A percentile compares a stretch with the other conserved stretches of the same genome.
Conservation (phyloP, 2,329 filamentous ascomycete genomes). For the Fusarium ambrosium region DNA sequence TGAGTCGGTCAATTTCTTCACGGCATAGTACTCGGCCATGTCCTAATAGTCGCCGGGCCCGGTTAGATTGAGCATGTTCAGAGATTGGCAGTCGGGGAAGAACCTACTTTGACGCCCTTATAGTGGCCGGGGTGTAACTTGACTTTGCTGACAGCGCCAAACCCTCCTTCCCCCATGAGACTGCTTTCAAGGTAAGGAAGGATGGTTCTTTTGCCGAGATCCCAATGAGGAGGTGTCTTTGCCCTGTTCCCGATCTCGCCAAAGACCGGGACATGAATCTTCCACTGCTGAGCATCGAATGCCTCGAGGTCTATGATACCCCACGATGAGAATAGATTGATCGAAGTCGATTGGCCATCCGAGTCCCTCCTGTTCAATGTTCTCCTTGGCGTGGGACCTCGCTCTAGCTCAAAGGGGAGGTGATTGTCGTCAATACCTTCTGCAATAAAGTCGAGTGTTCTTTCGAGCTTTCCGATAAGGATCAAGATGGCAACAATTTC, state of each 20-base stretch:
- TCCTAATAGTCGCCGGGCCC: not conserved
- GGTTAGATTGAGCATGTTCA: not conserved
- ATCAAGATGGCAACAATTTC: constrained; percentile 7
- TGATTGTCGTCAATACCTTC: constrained; percentile 8
- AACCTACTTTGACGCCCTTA: not conserved
- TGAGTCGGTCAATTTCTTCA: constrained; percentile 1
- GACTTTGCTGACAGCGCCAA: constrained; percentile 8
- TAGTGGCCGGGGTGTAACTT: constrained; percentile 14
- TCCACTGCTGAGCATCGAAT: constrained; percentile 8
- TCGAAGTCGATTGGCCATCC: not conserved
- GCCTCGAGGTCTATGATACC: not conserved
- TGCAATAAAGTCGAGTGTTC: constrained; percentile 5
- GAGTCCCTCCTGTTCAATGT: not conserved
- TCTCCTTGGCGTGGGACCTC: not conserved
- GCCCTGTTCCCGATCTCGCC: not conserved
- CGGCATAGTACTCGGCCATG: not conserved
- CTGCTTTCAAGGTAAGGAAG: not conserved
- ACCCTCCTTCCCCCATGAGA: not conserved
- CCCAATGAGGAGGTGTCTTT: not conserved
- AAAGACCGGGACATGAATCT: constrained; percentile 10
- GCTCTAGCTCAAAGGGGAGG: constrained; percentile 6
- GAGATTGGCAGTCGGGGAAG: not conserved
- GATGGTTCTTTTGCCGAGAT: not conserved
- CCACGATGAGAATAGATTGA: constrained; percentile 6
- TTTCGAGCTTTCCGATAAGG: not conserved